Conservation (phyloP, 352 stramenopile genomes). For the Phytophthora palmivora region DNA sequence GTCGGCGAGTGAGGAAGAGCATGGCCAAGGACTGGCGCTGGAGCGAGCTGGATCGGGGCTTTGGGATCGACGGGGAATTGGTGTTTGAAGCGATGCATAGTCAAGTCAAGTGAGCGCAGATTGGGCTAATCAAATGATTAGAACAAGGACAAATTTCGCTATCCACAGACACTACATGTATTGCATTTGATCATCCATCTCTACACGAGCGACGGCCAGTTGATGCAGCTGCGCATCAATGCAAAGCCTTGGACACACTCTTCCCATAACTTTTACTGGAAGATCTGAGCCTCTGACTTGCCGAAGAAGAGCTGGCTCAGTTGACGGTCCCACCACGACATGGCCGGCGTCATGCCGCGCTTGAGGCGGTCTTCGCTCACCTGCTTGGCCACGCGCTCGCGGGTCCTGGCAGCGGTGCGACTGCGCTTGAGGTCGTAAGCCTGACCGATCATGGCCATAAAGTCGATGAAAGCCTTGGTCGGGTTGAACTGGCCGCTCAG, state of each 20-base stretch:
- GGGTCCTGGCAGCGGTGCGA: constrained; percentile 77
- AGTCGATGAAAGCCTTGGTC: constrained; percentile 98
- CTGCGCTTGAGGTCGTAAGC: constrained; percentile 96
- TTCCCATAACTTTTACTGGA: constrained; percentile 43
- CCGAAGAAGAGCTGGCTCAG: constrained; percentile 80
- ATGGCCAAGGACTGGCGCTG: constrained; percentile 19
- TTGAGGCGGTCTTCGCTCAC: constrained; percentile 68
- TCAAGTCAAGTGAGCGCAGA: constrained; percentile 13
- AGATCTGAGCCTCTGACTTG: constrained; percentile 80
- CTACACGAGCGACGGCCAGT: constrained; percentile 14
- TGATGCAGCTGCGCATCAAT: constrained; percentile 6
- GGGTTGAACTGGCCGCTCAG: constrained; percentile 97
- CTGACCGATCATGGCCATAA: constrained; percentile 91
- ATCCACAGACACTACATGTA: constrained; percentile 15
- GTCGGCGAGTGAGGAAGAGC: constrained; percentile 36
- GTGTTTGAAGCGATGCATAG: constrained; percentile 14
- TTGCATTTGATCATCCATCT: constrained; percentile 34
- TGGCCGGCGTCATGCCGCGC: constrained; percentile 46
- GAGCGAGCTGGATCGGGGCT: constrained; percentile 1
- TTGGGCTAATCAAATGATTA: constrained; percentile 6
- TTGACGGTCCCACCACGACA: constrained; percentile 67
- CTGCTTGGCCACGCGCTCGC: constrained; percentile 74
- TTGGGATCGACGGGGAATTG: constrained; percentile 8
- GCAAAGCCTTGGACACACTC: constrained; percentile 5
- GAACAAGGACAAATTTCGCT: background rate